Evolutionary conservation across 495 filamentous ascomycete genomes (phyloP).

Genomic region (Penicillium simplicissimum): DNA sequence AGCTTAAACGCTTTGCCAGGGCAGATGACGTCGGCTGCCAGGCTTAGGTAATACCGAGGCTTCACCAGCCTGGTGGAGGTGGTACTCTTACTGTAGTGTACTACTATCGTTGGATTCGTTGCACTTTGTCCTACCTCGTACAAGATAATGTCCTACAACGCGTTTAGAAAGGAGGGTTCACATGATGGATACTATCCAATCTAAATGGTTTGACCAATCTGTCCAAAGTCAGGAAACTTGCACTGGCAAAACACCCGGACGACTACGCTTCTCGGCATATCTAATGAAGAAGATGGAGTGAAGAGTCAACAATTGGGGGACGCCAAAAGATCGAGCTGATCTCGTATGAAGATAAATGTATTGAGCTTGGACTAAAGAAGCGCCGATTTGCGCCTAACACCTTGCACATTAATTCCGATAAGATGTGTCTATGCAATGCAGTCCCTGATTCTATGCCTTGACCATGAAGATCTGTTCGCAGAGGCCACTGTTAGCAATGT

Average conservation of each 20-base stretch:
- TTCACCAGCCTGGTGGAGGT: too few relatives aligned
- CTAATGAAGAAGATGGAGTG: too few relatives aligned
- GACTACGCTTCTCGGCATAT: too few relatives aligned
- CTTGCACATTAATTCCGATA: slow-evolving; percentile 7
- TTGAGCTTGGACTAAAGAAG: background rate
- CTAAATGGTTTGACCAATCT: too few relatives aligned
- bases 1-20: background rate
- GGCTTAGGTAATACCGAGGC: slow-evolving; percentile 9
- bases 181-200: too few relatives aligned
- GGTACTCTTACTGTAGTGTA: background rate
- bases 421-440: slow-evolving; percentile 14
- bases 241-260: too few relatives aligned
- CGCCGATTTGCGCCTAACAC: slow-evolving; percentile 10
- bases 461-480: slow-evolving; percentile 69
- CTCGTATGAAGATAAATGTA: background rate
- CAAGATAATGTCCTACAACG: too few relatives aligned
- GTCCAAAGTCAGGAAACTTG: too few relatives aligned
- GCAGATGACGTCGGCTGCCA: slow-evolving; percentile 17
- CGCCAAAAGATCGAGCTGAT: background rate
- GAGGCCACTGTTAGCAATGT: background rate
- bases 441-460: slow-evolving; percentile 43
- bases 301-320: background rate
- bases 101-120: too few relatives aligned
- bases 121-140: too few relatives aligned
- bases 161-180: too few relatives aligned